Base-by-base conservation (phyloP, 2,329 filamentous ascomycete genomes). In the Botryotinia calthae region DNA sequence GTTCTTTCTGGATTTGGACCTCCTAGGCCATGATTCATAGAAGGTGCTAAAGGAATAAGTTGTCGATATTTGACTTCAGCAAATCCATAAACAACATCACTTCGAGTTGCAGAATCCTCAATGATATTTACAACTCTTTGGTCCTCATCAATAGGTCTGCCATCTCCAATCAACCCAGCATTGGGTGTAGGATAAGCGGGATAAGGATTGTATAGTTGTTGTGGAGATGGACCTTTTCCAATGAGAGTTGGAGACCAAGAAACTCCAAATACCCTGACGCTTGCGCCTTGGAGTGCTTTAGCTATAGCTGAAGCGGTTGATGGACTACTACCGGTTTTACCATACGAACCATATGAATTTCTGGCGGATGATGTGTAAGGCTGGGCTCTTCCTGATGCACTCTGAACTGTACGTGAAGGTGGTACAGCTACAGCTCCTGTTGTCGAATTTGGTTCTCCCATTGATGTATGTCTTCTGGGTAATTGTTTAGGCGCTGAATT, bases 61-160 rank as follows among this genome's bases (percentile, higher is more conserved):
- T 99, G 96, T 82, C 97, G 96, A 83, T 97, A 98, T 82, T 99
- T 99, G 80, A 99, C 95, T 83, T 99, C 95, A 9, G 96, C 96
- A 82, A 99, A 98, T 4, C 95, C 95, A 81, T 95, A 99, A 4
- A 99, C 95, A 63, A 98, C 96, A 81, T 99, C 95, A 80, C 95
- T 98, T 56, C 95, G 88, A 46, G 94, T 96, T 2, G 96, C 96
- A 76, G 93, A 91, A 78, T 98, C 95, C 81, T 99, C 95, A 73
- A 98, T 94, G 62, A 89, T 87, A 79, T 94, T 91, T 3, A 95
- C 90, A 58, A 93, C 90, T 76, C 88, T 89, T 25, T 87, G 86
- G 80, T 98, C 96, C 79, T 98, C 95, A 76, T 98, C 94, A 31
- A 89, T 83, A 31, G 87, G 85, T 79, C 88, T 92, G 18, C 87